Conservation (phyloP, 2,329 filamentous ascomycete species). For the Pseudophaeomoniella oleicola region DNA sequence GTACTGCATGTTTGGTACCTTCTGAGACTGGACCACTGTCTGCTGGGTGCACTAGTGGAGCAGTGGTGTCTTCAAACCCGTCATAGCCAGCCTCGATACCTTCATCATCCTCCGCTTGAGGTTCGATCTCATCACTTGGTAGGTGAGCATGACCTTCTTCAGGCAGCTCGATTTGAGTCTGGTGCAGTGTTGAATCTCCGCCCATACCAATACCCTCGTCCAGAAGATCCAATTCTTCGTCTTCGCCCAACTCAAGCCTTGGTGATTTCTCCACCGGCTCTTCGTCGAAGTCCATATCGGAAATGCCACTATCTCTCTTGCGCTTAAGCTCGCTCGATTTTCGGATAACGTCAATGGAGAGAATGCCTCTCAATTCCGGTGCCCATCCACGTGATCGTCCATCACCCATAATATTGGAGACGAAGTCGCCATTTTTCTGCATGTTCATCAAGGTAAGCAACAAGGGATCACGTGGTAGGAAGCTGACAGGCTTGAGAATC, state of each 20-base stretch:
- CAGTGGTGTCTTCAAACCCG: conserved; percentile 65
- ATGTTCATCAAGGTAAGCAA: conserved; percentile 79
- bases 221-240: conserved; percentile 38
- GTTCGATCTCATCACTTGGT: conserved; percentile 28
- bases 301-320: conserved; percentile 79
- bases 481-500: conserved; percentile 69
- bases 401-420: conserved; percentile 72
- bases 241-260: conserved; percentile 45
- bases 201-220: conserved; percentile 39
- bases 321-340: conserved; percentile 73
- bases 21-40: conserved; percentile 79
- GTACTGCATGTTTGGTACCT: conserved; percentile 89
- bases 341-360: conserved; percentile 72
- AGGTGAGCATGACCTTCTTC: conserved; percentile 29
- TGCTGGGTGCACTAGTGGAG: conserved; percentile 60
- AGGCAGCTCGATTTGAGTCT: conserved; percentile 50
- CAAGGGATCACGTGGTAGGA: conserved; percentile 75
- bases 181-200: conserved; percentile 25
- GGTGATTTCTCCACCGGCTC: conserved; percentile 52
- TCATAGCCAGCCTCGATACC: conserved; percentile 24
- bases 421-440: conserved; percentile 82
- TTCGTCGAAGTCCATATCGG: conserved; percentile 59
- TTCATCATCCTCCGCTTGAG: conserved; percentile 29
- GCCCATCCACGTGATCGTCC: conserved; percentile 70
- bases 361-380: conserved; percentile 77